phyloP scores from a whole-genome alignment of 441 rosid genomes.

The Geranium incanum region DNA sequence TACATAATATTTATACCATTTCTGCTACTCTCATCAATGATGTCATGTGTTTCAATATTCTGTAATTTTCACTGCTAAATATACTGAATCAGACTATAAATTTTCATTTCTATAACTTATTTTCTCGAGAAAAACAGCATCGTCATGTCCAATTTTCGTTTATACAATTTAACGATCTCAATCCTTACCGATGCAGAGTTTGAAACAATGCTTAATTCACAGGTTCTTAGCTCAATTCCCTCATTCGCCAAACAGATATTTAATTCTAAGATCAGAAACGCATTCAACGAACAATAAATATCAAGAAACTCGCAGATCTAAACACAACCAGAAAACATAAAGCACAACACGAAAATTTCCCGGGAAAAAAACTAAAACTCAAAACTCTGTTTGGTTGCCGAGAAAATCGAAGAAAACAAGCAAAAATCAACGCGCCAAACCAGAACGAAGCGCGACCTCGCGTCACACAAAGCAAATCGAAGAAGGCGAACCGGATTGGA shows the following conservation, averaged over 20 bases:
- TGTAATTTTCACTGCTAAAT: neutral
- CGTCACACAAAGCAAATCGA: neutral
- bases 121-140: neutral
- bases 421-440: neutral
- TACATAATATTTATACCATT: neutral
- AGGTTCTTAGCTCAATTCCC: neutral
- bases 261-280: neutral
- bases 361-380: neutral
- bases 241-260: neutral
- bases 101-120: neutral
- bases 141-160: neutral
- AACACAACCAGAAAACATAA: neutral
- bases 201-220: neutral
- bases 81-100: neutral
- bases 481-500: neutral
- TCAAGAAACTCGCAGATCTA: neutral
- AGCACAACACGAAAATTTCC: no score
- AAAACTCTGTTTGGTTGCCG: slow-evolving; percentile 10
- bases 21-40: neutral
- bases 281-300: neutral
- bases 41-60: neutral
- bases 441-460: neutral
- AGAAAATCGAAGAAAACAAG: neutral
- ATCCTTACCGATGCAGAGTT: neutral
- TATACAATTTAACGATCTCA: neutral